phyloP scores from a whole-genome alignment of 139 green algal species.

The Closterium sp. region DNA sequence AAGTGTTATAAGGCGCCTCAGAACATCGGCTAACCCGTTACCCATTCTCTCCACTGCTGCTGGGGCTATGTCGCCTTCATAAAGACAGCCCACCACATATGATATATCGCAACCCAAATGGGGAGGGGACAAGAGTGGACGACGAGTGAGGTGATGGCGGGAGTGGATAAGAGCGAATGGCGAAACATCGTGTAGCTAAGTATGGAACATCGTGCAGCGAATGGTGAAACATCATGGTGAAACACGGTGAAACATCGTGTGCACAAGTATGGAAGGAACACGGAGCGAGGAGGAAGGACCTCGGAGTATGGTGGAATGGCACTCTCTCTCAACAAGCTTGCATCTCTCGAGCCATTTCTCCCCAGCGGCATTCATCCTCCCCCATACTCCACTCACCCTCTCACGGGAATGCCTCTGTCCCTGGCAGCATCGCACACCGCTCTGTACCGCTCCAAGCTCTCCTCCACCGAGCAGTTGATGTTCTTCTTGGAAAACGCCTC shows the following conservation, averaged over 20 bases:
- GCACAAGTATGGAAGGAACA: not conserved
- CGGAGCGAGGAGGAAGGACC: not conserved
- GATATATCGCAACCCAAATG: too few relatives aligned
- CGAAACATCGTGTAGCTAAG: too few relatives aligned
- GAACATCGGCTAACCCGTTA: conserved; percentile 68
- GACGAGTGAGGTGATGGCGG: too few relatives aligned
- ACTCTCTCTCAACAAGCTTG: too few relatives aligned
- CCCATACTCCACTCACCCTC: conserved; percentile 50
- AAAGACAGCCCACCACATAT: not conserved
- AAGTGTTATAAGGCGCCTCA: too few relatives aligned
- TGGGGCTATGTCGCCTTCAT: not conserved
- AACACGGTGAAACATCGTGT: too few relatives aligned
- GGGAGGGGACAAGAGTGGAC: too few relatives aligned
- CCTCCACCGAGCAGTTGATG: conserved; percentile 79
- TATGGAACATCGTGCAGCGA: too few relatives aligned
- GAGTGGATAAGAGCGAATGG: too few relatives aligned
- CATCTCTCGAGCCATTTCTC: not conserved
- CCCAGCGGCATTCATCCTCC: not conserved
- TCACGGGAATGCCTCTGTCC: conserved; percentile 60
- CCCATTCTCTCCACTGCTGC: conserved; percentile 69
- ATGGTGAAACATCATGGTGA: too few relatives aligned
- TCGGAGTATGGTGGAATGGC: too few relatives aligned
- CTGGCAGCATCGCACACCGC: conserved; percentile 59
- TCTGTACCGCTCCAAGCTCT: conserved; percentile 62
- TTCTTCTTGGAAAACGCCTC: conserved; percentile 79